phyloP scores from a whole-genome alignment of 179 eudicot genomes.

The Spergularia azorica region DNA sequence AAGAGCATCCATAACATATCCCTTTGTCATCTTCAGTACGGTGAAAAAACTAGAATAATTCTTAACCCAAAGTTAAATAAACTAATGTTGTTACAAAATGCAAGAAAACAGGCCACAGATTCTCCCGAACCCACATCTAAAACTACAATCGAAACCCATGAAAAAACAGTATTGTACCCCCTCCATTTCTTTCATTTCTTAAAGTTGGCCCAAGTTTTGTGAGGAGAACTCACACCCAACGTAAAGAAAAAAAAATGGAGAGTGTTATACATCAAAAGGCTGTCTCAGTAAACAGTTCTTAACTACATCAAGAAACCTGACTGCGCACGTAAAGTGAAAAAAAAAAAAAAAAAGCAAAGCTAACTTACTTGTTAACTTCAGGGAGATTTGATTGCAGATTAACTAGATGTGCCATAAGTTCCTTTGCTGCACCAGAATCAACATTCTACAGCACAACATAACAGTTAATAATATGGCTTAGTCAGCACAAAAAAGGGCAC shows the following conservation, averaged over 20 bases:
- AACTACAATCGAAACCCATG: neutral
- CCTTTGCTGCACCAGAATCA: constrained; percentile 90
- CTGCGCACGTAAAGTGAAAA: neutral
- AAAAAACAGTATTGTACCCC: neutral
- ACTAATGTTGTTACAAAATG: neutral
- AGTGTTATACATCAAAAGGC: neutral
- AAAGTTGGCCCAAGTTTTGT: no score
- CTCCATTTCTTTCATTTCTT: no score
- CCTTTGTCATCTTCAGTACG: no score
- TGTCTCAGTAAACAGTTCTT: neutral
- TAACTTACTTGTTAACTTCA: constrained; percentile 80
- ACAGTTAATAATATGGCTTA: neutral
- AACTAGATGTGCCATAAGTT: constrained; percentile 89
- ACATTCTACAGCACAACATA: constrained; percentile 52
- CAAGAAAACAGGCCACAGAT: neutral
- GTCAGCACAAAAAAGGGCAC: constrained; percentile 11
- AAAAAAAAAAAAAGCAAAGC: neutral
- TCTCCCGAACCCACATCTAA: neutral
- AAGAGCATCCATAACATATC: no score
- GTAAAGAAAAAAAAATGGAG: no score
- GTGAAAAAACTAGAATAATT: no score
- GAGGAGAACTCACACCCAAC: no score
- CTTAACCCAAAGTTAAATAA: no score
- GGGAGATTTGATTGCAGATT: constrained; percentile 75
- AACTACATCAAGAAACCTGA: neutral